Evolutionary conservation across 169 alveolate species (phyloP).

Genomic region (Neospora caninum): DNA sequence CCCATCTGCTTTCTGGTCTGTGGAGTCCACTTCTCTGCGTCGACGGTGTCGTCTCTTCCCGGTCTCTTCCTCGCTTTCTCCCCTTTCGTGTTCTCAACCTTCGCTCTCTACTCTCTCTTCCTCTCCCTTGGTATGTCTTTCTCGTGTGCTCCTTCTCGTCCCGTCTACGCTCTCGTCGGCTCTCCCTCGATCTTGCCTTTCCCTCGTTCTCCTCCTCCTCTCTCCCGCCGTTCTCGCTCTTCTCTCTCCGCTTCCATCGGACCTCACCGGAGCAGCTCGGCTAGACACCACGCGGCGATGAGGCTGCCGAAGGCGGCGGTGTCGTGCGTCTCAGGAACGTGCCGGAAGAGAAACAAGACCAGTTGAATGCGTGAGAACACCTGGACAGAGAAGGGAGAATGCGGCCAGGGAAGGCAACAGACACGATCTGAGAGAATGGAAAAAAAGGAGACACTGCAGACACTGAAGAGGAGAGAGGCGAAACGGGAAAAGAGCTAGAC

Average conservation of each 20-base stretch:
- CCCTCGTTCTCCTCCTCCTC: background rate
- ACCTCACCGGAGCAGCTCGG: constrained; percentile 57
- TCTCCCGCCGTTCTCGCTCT: background rate
- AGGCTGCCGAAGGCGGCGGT: constrained; percentile 27
- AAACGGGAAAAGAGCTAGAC: no score
- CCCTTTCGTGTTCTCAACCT: no score
- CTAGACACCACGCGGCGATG: constrained; percentile 56
- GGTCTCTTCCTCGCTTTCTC: background rate
- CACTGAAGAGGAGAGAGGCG: no score
- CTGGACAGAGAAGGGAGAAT: background rate
- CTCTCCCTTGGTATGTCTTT: background rate
- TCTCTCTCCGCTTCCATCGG: background rate
- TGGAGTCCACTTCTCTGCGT: no score
- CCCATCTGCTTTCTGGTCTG: no score
- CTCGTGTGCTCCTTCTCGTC: background rate
- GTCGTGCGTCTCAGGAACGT: constrained; percentile 13
- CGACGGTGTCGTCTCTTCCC: background rate
- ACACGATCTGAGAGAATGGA: background rate
- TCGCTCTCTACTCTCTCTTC: no score
- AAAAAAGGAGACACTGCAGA: background rate
- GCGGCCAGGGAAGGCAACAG: background rate
- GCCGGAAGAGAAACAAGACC: constrained; percentile 52
- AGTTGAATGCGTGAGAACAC: constrained; percentile 59
- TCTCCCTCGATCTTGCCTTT: background rate
- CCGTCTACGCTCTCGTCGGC: background rate